Evolutionary conservation across 2,329 filamentous ascomycete species (phyloP).

Genomic region (Pezicula radicicola): DNA sequence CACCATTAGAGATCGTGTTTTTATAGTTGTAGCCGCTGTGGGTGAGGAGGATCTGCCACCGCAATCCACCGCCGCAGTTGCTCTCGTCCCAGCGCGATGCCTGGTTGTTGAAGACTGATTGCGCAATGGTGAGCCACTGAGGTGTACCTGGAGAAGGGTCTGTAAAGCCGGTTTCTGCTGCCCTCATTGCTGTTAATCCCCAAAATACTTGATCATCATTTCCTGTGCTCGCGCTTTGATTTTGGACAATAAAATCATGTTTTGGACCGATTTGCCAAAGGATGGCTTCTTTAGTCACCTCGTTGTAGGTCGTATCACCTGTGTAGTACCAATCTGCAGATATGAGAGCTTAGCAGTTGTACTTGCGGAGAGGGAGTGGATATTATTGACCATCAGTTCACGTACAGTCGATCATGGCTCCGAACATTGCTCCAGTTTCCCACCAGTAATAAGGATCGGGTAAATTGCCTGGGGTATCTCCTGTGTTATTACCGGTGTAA

Average conservation of each 20-base stretch:
- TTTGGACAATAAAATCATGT: slow-evolving; percentile 74
- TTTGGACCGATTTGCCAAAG: slow-evolving; percentile 71
- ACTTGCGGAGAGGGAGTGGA: no score
- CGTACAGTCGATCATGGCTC: slow-evolving; percentile 64
- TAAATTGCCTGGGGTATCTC: slow-evolving; percentile 48
- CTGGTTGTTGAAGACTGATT: slow-evolving; percentile 81
- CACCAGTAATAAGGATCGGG: slow-evolving; percentile 54
- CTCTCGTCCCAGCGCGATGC: slow-evolving; percentile 67
- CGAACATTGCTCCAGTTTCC: slow-evolving; percentile 69
- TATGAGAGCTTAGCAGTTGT: no score
- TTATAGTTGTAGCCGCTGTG: slow-evolving; percentile 82
- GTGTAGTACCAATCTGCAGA: slow-evolving; percentile 71
- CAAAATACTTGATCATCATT: slow-evolving; percentile 78
- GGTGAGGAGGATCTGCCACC: slow-evolving; percentile 83
- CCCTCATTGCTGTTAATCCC: slow-evolving; percentile 67
- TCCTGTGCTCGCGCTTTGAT: slow-evolving; percentile 65
- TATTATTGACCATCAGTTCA: no score
- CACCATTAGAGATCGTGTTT: slow-evolving; percentile 60
- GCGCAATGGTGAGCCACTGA: slow-evolving; percentile 68
- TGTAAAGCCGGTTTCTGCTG: slow-evolving; percentile 64
- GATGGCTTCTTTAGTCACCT: slow-evolving; percentile 63
- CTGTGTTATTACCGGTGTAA: slow-evolving; percentile 49
- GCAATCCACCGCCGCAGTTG: slow-evolving; percentile 70
- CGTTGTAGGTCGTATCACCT: slow-evolving; percentile 68
- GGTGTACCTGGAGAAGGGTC: slow-evolving; percentile 54